Evolutionary conservation across 2,329 filamentous ascomycete species (phyloP).

Genomic region (Aspergillus aculeatinus): DNA sequence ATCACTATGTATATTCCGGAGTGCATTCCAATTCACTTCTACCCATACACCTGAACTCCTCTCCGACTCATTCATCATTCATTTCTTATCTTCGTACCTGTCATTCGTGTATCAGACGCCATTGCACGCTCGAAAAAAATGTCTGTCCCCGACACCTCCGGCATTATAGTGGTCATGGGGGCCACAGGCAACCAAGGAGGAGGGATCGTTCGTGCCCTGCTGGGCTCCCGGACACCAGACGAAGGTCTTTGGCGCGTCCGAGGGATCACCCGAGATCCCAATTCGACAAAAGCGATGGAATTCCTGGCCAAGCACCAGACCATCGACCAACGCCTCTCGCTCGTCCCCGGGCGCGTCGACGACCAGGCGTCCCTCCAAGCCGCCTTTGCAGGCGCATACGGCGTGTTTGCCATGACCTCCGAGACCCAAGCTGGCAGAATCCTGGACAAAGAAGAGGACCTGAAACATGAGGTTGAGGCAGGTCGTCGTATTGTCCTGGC

Average conservation of each 20-base stretch:
- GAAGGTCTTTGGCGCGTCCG: conserved; percentile 10
- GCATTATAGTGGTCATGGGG: conserved; percentile 7
- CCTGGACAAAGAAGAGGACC: conserved; percentile 17
- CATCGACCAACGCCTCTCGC: conserved; percentile 6
- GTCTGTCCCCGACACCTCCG: not conserved
- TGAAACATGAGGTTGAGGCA: conserved; percentile 20
- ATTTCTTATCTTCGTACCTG: too few species aligned
- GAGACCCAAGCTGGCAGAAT: conserved; percentile 7
- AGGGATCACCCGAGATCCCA: conserved; percentile 15
- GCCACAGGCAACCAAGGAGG: conserved; percentile 20
- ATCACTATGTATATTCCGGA: too few species aligned
- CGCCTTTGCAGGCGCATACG: conserved; percentile 18
- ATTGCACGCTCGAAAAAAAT: not conserved
- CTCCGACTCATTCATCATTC: too few species aligned
- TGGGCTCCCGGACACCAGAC: not conserved
- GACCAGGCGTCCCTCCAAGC: conserved; percentile 1
- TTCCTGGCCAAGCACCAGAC: conserved; percentile 1
- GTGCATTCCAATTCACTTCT: too few species aligned
- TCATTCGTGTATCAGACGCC: too few species aligned
- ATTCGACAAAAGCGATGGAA: conserved; percentile 7
- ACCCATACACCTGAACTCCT: too few species aligned
- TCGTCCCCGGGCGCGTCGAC: conserved; percentile 15
- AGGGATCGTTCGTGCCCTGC: conserved; percentile 14
- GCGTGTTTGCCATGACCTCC: conserved; percentile 22
- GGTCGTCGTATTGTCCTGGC: conserved; percentile 21